Conservation (phyloP, 1,139 yeast species). For the Magnusiomyces sp. region DNA sequence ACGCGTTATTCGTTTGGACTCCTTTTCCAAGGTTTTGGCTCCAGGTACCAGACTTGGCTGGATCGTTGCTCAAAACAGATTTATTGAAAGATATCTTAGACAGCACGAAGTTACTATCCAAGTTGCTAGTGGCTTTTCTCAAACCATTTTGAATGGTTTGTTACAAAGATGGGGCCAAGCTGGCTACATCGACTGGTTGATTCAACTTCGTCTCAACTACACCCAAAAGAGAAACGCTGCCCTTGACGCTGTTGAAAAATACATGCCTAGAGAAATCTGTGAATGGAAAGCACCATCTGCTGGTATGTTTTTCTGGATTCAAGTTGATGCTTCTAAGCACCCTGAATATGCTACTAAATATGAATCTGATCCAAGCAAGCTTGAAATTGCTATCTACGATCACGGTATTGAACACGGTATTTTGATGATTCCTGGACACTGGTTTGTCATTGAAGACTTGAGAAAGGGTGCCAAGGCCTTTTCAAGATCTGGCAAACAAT, state of each 20-base stretch:
- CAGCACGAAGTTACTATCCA: slow-evolving; percentile 79
- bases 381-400: slow-evolving; percentile 61
- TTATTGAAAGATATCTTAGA: slow-evolving; percentile 62
- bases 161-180: slow-evolving; percentile 66
- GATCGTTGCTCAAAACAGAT: slow-evolving; percentile 64
- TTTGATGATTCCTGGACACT: slow-evolving; percentile 81
- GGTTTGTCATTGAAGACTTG: slow-evolving; percentile 54
- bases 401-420: slow-evolving; percentile 56
- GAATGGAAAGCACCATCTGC: slow-evolving; percentile 57
- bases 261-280: slow-evolving; percentile 51
- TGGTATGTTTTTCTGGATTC: slow-evolving; percentile 86
- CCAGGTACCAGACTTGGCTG: slow-evolving; percentile 91
- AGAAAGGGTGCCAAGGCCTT: slow-evolving; percentile 41
- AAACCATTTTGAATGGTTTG: slow-evolving; percentile 54
- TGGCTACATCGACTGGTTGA: slow-evolving; percentile 81
- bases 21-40: slow-evolving; percentile 86
- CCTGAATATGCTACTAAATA: slow-evolving; percentile 54
- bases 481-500: slow-evolving; percentile 27
- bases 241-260: slow-evolving; percentile 53
- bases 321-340: slow-evolving; percentile 69
- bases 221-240: slow-evolving; percentile 72
- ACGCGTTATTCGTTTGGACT: slow-evolving; percentile 81
- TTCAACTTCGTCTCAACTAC: slow-evolving; percentile 74
- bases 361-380: slow-evolving; percentile 45
- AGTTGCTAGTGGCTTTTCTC: slow-evolving; percentile 75